Evolutionary conservation across 495 filamentous ascomycete species (phyloP), one percentile per base, ranked within the genome.

Genomic region (Amphirosellinia nigrospora): DNA sequence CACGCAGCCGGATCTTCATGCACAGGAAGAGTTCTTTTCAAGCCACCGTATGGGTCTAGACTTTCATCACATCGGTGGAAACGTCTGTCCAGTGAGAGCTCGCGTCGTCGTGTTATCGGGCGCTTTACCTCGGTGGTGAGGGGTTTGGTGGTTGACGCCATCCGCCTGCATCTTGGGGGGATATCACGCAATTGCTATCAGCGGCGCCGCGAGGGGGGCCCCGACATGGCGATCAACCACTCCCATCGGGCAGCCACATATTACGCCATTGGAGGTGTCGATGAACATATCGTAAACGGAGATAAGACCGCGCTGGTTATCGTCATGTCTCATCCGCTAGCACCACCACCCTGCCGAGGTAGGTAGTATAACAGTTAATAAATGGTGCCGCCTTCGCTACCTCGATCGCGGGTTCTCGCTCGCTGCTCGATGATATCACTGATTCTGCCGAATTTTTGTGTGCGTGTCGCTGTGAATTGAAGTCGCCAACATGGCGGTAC

Each of bases 81-180:
- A 1, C 19, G n/a, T 36, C 30, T 58, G 10, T 58, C 55, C 55
- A 58, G 55, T 58, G 3, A 58, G 15, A 58, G 55, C 16, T 9
- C n/a, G 58, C 58, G 34, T 21, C 10, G 16, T 39, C 26, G 15
- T 43, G 64, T 58, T 66, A 66, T 66, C 55, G 28, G 66, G 23
- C 34, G 9, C 13, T 13, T 61, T 41, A 16, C 16, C 15, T 50
- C 19, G 10, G 26, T 61, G 26, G 38, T 69, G 67, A 69, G 58
- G 67, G 58, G 34, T 55, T 48, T 55, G 58, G 43, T 63, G 46
- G 58, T 64, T 70, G 68, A 70, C 68, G 68, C 68, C 68, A 70
- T 70, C n/a, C 52, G 60, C 52, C 21, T 41, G 61, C 61, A 34
- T 48, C 61, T 48, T 50, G 68, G 60, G 62, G 66, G 60, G 13